Percentiles rank a stretch among this genome's conserved stretches.
These are phyloP conservation scores for Amylocystis lapponica DNA, from an alignment of 768 basidiomycete species.

Conservation along the genomic window DNA sequence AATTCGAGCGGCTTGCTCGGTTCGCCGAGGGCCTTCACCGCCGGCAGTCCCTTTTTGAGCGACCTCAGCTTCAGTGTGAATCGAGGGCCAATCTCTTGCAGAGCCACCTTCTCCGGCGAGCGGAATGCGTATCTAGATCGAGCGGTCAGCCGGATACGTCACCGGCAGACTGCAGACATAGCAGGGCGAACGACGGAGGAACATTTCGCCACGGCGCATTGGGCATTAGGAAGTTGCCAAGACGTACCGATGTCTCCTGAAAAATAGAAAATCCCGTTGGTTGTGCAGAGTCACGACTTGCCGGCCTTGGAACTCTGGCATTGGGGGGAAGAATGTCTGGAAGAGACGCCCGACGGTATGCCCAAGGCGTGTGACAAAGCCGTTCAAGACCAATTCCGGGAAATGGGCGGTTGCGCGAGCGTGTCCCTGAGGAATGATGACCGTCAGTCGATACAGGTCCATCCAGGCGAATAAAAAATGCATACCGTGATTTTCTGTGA, in stretches of 20 bases:
- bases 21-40: constrained; percentile 66
- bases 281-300: constrained; percentile 98
- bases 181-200: neutral
- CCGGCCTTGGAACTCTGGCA: constrained; percentile 92
- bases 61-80: constrained; percentile 93
- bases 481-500: constrained; percentile 68
- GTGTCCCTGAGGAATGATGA: constrained; percentile 56
- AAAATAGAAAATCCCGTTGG: constrained; percentile 96
- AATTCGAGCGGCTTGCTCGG: constrained; percentile 51
- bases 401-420: constrained; percentile 88
- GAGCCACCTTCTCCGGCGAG: constrained; percentile 81
- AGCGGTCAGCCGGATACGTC: too few species aligned
- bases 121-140: constrained; percentile 87
- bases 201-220: neutral
- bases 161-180: neutral
- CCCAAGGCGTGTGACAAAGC: constrained; percentile 90
- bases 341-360: constrained; percentile 93
- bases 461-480: neutral
- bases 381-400: constrained; percentile 93
- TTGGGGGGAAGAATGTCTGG: constrained; percentile 91
- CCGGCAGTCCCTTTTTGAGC: constrained; percentile 83
- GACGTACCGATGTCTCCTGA: constrained; percentile 84
- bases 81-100: constrained; percentile 97
- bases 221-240: too few species aligned
- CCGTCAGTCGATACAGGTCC: neutral